Evolutionary conservation across 2,329 filamentous ascomycete genomes (phyloP).

Genomic region (Dothideomycetidae sp.): DNA sequence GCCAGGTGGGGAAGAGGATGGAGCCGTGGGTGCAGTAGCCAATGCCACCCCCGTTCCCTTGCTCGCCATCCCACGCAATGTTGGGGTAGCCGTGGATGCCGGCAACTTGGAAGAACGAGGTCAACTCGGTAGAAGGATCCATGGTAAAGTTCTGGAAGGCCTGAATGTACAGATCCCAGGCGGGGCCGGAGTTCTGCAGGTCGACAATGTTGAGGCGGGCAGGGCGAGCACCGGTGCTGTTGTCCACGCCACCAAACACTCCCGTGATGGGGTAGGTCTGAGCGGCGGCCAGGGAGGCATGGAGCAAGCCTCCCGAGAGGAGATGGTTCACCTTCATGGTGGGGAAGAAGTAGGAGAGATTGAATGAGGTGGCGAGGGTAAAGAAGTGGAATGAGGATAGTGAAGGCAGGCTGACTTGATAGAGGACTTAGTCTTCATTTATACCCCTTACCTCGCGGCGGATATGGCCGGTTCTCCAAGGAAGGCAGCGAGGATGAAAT

Average conservation of each 20-base stretch:
- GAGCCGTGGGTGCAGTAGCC: conserved; percentile 25
- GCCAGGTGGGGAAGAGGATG: conserved; percentile 22
- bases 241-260: background rate
- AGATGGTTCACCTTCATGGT: background rate
- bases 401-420: too few relatives aligned
- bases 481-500: too few relatives aligned
- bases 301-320: background rate
- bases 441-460: too few relatives aligned
- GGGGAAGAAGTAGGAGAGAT: background rate
- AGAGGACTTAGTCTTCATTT: too few relatives aligned
- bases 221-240: background rate
- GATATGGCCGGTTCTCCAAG: too few relatives aligned
- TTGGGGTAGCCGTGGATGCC: conserved; percentile 22
- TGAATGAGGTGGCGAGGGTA: too few relatives aligned
- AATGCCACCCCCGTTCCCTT: conserved; percentile 16
- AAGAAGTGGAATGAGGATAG: too few relatives aligned
- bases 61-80: conserved; percentile 17
- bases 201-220: background rate
- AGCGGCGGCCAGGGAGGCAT: background rate
- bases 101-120: conserved; percentile 17
- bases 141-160: conserved; percentile 16
- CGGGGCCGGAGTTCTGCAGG: background rate
- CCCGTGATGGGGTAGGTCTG: background rate
- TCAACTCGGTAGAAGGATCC: conserved; percentile 7
- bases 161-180: conserved; percentile 15